Percentiles rank a stretch among this genome's conserved stretches.
Evolutionary conservation across 306 rosid species (phyloP).

Genomic region (Dalbergia oliveri): DNA sequence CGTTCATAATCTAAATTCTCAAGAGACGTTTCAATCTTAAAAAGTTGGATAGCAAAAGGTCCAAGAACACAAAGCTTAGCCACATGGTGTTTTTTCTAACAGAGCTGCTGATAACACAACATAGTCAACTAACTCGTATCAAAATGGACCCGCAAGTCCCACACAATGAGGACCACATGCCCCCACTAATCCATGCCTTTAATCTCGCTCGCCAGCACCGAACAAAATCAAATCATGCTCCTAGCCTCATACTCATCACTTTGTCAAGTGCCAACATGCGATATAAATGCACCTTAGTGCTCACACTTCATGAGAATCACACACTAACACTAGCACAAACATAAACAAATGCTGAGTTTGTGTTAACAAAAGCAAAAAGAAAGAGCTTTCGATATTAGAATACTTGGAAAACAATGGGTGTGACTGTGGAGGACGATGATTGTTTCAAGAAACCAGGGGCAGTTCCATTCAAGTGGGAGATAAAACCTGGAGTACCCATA

Average conservation of each 20-base stretch:
- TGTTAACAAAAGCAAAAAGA: background rate
- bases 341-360: background rate
- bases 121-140: constrained; percentile 41
- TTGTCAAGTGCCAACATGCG: background rate
- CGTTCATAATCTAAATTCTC: constrained; percentile 26
- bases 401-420: constrained; percentile 46
- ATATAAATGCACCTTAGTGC: constrained; percentile 22
- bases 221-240: background rate
- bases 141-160: constrained; percentile 41
- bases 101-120: background rate
- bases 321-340: background rate
- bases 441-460: constrained; percentile 75
- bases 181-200: constrained; percentile 68
- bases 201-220: constrained; percentile 64
- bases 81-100: constrained; percentile 43
- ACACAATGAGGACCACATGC: constrained; percentile 30
- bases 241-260: background rate
- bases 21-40: constrained; percentile 42
- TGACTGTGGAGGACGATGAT: constrained; percentile 51
- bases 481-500: constrained; percentile 89
- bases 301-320: background rate
- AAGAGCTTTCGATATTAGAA: too few relatives aligned
- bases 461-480: constrained; percentile 94
- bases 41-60: constrained; percentile 22
- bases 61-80: constrained; percentile 8